phyloP scores from a whole-genome alignment of 2,329 filamentous ascomycete genomes.

The Arthrobotrys iridis region DNA sequence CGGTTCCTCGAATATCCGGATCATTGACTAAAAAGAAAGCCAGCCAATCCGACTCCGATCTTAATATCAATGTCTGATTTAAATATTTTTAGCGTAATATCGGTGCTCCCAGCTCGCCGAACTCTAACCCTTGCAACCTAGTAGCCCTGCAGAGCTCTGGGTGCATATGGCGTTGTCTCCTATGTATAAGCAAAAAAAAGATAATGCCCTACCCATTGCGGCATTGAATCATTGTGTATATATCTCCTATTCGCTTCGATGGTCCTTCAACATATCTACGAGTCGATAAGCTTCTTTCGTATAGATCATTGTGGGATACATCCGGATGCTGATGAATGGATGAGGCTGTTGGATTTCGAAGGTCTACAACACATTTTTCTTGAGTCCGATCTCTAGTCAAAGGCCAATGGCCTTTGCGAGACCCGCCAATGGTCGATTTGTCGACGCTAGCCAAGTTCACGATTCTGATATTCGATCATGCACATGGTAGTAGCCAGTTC shows the following conservation, averaged over 20 bases:
- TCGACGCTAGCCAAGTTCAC: not conserved
- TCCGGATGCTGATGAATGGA: not conserved
- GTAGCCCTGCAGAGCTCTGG: conserved; percentile 2
- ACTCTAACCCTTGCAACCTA: conserved; percentile 31
- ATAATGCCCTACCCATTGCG: conserved; percentile 5
- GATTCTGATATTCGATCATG: not conserved
- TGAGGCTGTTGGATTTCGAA: conserved; percentile 9
- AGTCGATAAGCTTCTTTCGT: not conserved
- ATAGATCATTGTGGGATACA: not conserved
- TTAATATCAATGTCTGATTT: not conserved
- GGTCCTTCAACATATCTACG: not conserved
- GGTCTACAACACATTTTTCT: not conserved
- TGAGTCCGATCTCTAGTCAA: not conserved
- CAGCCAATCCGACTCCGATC: not conserved
- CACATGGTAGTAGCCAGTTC: not conserved
- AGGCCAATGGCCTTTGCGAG: not conserved
- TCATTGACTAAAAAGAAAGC: not conserved
- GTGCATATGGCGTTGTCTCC: not conserved
- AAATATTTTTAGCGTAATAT: conserved; percentile 43
- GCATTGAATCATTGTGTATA: not conserved
- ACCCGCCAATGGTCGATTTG: not conserved
- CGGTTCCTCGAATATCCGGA: conserved; percentile 16
- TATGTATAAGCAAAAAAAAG: too few species aligned
- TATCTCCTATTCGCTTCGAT: conserved; percentile 1
- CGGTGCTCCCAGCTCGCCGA: conserved; percentile 42